These are phyloP conservation scores for Candida broadrunensis DNA, from an alignment of 805 yeast species.

Conservation along the genomic window DNA sequence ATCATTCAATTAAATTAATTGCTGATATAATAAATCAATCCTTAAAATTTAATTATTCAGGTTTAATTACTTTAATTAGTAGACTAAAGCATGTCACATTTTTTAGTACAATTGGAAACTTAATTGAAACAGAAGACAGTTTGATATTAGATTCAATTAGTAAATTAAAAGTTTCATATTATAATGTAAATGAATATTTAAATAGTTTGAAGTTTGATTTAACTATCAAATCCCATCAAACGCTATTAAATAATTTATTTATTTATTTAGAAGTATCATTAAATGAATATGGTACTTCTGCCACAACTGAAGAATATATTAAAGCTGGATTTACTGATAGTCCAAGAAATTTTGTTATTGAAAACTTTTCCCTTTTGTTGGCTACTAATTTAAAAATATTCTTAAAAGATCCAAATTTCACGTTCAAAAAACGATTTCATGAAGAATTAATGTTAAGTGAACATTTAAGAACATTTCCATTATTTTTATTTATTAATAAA, in stretches of 20 bases:
- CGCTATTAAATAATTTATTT: conserved; percentile 38
- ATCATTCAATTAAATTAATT: conserved; percentile 43
- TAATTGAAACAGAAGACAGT: conserved; percentile 38
- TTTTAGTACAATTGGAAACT: conserved; percentile 39
- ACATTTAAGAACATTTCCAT: conserved; percentile 48
- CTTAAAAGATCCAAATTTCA: conserved; percentile 52
- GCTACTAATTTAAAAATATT: conserved; percentile 55
- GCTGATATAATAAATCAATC: conserved; percentile 43
- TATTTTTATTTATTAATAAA: conserved; percentile 36
- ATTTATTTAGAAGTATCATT: conserved; percentile 36
- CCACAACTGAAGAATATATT: conserved; percentile 41
- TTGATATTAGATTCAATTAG: conserved; percentile 26
- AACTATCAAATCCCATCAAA: conserved; percentile 36
- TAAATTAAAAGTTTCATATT: conserved; percentile 30
- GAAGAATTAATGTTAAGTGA: conserved; percentile 66
- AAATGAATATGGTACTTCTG: conserved; percentile 41
- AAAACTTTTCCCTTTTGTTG: conserved; percentile 46
- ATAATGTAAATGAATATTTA: conserved; percentile 34
- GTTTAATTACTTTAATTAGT: conserved; percentile 43
- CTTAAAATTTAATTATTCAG: conserved; percentile 38
- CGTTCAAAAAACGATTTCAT: conserved; percentile 59
- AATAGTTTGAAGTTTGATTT: conserved; percentile 32
- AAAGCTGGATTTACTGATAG: conserved; percentile 47
- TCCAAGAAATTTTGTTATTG: conserved; percentile 40
- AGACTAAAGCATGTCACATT: conserved; percentile 47